Evolutionary conservation across 768 basidiomycete genomes (phyloP).

Genomic region (Auricularia auricula-judae): DNA sequence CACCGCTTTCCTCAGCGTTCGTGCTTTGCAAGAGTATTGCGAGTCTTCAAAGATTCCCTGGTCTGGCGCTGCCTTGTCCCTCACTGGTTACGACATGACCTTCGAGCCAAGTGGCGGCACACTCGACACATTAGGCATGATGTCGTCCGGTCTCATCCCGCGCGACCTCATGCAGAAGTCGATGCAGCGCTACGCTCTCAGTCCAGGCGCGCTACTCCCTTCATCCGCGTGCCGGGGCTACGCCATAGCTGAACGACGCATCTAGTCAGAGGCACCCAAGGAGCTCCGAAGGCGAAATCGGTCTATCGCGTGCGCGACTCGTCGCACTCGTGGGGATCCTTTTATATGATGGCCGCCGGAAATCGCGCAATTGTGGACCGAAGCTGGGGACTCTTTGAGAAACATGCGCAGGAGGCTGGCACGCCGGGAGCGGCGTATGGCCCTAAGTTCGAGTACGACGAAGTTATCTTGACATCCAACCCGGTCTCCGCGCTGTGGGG

Average conservation of each 20-base stretch:
- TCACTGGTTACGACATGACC: slow-evolving; percentile 36
- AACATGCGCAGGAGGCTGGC: slow-evolving; percentile 11
- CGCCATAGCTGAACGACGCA: too few species aligned
- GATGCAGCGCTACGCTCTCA: slow-evolving; percentile 27
- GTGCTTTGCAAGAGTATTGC: slow-evolving; percentile 44
- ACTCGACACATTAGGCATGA: slow-evolving; percentile 19
- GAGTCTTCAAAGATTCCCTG: slow-evolving; percentile 14
- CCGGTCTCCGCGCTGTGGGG: slow-evolving; percentile 29
- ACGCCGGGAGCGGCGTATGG: slow-evolving; percentile 39
- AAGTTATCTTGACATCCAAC: slow-evolving; percentile 35
- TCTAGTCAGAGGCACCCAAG: slow-evolving; percentile 19
- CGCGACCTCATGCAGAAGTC: slow-evolving; percentile 19
- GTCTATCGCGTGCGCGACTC: slow-evolving; percentile 28
- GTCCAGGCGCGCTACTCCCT: slow-evolving; percentile 26
- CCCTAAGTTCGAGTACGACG: slow-evolving; percentile 62
- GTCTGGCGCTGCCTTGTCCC: slow-evolving; percentile 15
- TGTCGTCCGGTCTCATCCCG: slow-evolving; percentile 17
- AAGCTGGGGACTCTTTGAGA: slow-evolving; percentile 41
- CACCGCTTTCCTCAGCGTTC: slow-evolving; percentile 54
- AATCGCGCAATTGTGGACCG: slow-evolving; percentile 45
- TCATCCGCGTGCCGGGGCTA: not conserved
- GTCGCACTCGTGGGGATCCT: slow-evolving; percentile 20
- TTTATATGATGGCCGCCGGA: slow-evolving; percentile 32
- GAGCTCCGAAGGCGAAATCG: slow-evolving; percentile 16
- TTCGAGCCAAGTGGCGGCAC: slow-evolving; percentile 59